Base-by-base conservation (phyloP, 2,329 filamentous ascomycete genomes). In the Pezicula neosporulosa region DNA sequence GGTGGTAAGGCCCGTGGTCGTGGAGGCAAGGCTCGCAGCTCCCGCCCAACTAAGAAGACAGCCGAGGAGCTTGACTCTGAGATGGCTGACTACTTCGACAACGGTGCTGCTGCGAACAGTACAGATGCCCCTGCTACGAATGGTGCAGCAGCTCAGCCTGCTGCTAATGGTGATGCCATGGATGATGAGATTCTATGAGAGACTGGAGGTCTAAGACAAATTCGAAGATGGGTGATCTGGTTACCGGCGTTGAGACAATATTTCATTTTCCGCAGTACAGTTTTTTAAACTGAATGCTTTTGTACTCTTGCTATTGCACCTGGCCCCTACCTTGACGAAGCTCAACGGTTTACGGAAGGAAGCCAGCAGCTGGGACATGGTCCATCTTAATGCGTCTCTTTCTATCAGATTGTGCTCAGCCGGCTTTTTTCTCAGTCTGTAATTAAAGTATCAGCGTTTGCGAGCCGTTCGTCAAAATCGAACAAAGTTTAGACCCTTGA, bases 31-130 rank as follows among this genome's bases (percentile, higher is more conserved):
- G 70, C 67, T 39, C 84, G 85, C 60, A 86, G 76, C 64, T 76
- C 79, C 58, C 82, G 87, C 63, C 78, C 87, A 60, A 74, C 85
- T 65, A 77, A 95, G 76, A 97, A 97, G 88, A 96, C 91, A 0
- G 85, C 87, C 1, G 93, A 96, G 68, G 92, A 99, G 75, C 84
- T 99, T 24, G 94, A 99, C 69, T 91, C 90, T 4, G 94, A 99
- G 71, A 99, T 99, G 94, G 86, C 84, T 18, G 94, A 97, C 71
- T 99, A 99, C 76, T 97, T 95, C 68, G 67, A 72, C 58, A 73
- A 71, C 48, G 75, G 75, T 59, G 72, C 74, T 55, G 72, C 73
- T 38, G 69, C 72, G 47, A 70, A 77, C 53, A 62, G 73, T 49
- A 67, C 73, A 42, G 68, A 72, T 49, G 72, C 76, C 37, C 74